Percentiles rank a stretch among this genome's conserved stretches.
Evolutionary conservation across 495 filamentous ascomycete species (phyloP).

Genomic region (Schizothecium vesticola): DNA sequence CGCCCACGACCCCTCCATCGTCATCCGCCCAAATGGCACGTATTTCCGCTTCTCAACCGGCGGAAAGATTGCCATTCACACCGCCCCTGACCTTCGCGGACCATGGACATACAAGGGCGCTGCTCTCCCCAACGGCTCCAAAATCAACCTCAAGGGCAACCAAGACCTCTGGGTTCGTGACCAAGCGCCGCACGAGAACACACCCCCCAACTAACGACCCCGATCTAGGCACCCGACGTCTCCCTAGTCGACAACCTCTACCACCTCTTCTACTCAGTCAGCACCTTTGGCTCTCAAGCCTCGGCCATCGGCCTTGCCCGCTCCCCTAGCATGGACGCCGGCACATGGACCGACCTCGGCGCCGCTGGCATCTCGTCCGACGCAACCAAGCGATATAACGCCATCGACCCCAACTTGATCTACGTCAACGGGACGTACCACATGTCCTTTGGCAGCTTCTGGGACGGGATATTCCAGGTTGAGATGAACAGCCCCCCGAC

Average conservation of each 20-base stretch:
- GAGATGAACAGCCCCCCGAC: conserved; percentile 38
- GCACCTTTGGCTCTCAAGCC: conserved; percentile 56
- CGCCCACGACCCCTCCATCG: conserved; percentile 60
- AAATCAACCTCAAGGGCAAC: conserved; percentile 50
- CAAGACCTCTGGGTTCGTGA: conserved; percentile 58
- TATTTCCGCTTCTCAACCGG: conserved; percentile 72
- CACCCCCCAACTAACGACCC: not conserved
- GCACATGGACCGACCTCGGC: conserved; percentile 56
- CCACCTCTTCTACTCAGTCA: conserved; percentile 69
- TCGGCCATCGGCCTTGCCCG: conserved; percentile 65
- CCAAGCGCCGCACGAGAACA: too few species aligned
- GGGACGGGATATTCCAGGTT: conserved; percentile 61
- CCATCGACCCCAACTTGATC: conserved; percentile 65
- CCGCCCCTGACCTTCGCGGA: conserved; percentile 51
- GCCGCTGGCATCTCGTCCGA: conserved; percentile 45
- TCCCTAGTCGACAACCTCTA: conserved; percentile 50
- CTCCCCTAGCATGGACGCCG: conserved; percentile 53
- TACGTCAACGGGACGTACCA: conserved; percentile 40
- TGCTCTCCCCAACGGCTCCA: conserved; percentile 52
- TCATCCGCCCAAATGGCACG: conserved; percentile 58
- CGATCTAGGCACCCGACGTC: conserved; percentile 60
- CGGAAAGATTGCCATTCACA: conserved; percentile 54
- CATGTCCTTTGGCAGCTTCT: conserved; percentile 67
- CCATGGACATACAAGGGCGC: conserved; percentile 59
- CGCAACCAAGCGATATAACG: conserved; percentile 52